Evolutionary conservation across 176 grass and related monocot species (phyloP).

Genomic region (Avena eriantha): DNA sequence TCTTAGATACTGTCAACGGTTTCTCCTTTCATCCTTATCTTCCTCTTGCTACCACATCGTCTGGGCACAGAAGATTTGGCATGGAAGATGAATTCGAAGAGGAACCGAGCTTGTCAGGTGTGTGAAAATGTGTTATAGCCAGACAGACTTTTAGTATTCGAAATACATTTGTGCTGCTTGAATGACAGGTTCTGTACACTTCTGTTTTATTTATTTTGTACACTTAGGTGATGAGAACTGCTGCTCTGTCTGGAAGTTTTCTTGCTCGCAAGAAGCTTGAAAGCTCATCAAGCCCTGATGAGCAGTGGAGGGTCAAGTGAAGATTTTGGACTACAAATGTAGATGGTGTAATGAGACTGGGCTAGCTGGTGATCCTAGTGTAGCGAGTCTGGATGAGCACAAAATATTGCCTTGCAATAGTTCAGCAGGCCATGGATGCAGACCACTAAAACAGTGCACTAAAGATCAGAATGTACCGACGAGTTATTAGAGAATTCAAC

Average conservation of each 20-base stretch:
- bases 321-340: slow-evolving; percentile 21
- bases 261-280: slow-evolving; percentile 54
- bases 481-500: neutral
- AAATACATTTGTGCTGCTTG: slow-evolving; percentile 25
- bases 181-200: neutral
- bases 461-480: neutral
- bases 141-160: neutral
- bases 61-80: slow-evolving; percentile 82
- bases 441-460: neutral
- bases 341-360: neutral
- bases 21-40: slow-evolving; percentile 88
- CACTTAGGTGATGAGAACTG: slow-evolving; percentile 80
- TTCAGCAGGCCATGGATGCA: slow-evolving; percentile 14
- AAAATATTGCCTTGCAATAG: neutral
- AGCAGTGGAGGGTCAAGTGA: neutral
- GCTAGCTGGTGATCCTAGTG: slow-evolving; percentile 7
- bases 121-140: slow-evolving; percentile 14
- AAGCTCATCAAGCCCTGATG: slow-evolving; percentile 4
- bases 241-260: slow-evolving; percentile 82
- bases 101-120: slow-evolving; percentile 61
- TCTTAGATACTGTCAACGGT: slow-evolving; percentile 86
- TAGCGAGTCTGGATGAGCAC: neutral
- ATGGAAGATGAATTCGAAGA: slow-evolving; percentile 63
- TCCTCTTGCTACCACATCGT: slow-evolving; percentile 79
- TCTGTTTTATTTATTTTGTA: neutral